A percentile compares a stretch with the other conserved stretches of the same genome.
These are phyloP conservation scores for Komagataella pastoris DNA, from an alignment of 805 yeast genomes.

Conservation along the genomic window DNA sequence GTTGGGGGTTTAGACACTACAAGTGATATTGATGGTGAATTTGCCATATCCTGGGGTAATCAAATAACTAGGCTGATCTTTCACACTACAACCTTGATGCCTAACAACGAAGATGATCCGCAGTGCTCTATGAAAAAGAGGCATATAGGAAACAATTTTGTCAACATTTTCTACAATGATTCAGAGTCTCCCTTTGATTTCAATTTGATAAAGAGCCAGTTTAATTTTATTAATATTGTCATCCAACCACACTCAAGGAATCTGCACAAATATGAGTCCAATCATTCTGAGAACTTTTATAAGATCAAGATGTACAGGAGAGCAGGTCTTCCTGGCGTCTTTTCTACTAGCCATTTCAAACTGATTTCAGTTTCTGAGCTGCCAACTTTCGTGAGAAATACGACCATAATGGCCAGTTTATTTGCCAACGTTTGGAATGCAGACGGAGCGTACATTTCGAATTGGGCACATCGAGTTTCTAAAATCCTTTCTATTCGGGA, in stretches of 20 bases:
- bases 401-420: slow-evolving; percentile 51
- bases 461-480: slow-evolving; percentile 54
- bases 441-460: slow-evolving; percentile 39
- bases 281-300: slow-evolving; percentile 21
- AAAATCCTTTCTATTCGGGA: not conserved
- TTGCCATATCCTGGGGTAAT: slow-evolving; percentile 60
- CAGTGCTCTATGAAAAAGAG: slow-evolving; percentile 49
- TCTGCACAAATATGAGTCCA: slow-evolving; percentile 2
- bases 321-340: slow-evolving; percentile 62
- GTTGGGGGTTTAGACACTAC: slow-evolving; percentile 74
- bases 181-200: slow-evolving; percentile 55
- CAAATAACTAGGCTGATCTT: slow-evolving; percentile 59
- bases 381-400: slow-evolving; percentile 51
- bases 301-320: slow-evolving; percentile 53
- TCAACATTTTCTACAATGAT: slow-evolving; percentile 73
- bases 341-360: slow-evolving; percentile 68
- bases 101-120: slow-evolving; percentile 28
- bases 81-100: slow-evolving; percentile 80
- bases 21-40: slow-evolving; percentile 61
- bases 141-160: slow-evolving; percentile 80
- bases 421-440: slow-evolving; percentile 70
- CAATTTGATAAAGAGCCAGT: slow-evolving; percentile 62
- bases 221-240: slow-evolving; percentile 72
- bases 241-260: slow-evolving; percentile 34
- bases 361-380: slow-evolving; percentile 47